Percentiles rank a stretch among this genome's conserved stretches.
Conservation (phyloP, 2,329 filamentous ascomycete genomes). For the Herpotrichia juniperi region DNA sequence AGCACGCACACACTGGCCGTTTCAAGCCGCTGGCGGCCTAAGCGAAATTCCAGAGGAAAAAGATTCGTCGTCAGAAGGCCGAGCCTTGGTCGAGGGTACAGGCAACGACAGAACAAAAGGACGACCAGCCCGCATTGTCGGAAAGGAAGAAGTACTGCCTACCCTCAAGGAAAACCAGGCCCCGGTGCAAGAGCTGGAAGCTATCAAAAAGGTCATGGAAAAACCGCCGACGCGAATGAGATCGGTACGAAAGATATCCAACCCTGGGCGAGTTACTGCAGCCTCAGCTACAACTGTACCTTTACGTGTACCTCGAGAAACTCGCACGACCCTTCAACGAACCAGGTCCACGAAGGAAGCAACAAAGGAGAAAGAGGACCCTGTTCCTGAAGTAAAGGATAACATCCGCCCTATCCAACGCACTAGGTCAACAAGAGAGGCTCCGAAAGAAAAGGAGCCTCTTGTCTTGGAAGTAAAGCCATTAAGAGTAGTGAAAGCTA, state of each 20-base stretch:
- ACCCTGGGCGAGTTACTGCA: slow-evolving; percentile 37
- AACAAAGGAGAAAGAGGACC: slow-evolving; percentile 28
- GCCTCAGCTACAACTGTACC: slow-evolving; percentile 37
- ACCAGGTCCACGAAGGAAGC: slow-evolving; percentile 30
- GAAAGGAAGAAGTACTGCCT: slow-evolving; percentile 31
- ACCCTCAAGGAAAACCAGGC: slow-evolving; percentile 46
- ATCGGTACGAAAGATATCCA: slow-evolving; percentile 43
- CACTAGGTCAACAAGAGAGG: slow-evolving; percentile 29
- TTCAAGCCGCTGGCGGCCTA: slow-evolving; percentile 36
- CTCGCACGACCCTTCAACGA: slow-evolving; percentile 31
- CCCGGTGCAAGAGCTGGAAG: slow-evolving; percentile 33
- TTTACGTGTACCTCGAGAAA: slow-evolving; percentile 34
- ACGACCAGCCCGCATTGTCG: slow-evolving; percentile 26
- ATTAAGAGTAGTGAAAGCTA: slow-evolving; percentile 26
- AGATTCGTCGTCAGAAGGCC: slow-evolving; percentile 46
- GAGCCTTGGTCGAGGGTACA: slow-evolving; percentile 51
- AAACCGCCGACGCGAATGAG: slow-evolving; percentile 45
- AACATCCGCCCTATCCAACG: slow-evolving; percentile 34
- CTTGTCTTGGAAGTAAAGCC: slow-evolving; percentile 32
- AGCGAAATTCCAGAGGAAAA: slow-evolving; percentile 50
- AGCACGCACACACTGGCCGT: slow-evolving; percentile 45
- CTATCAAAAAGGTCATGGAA: slow-evolving; percentile 35
- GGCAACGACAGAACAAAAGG: slow-evolving; percentile 49
- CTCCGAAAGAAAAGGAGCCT: slow-evolving; percentile 25
- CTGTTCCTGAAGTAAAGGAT: slow-evolving; percentile 29